Percentiles rank a stretch among this genome's conserved stretches.
Conservation (phyloP, 2,329 filamentous ascomycete genomes). For the Apiospora hydei region DNA sequence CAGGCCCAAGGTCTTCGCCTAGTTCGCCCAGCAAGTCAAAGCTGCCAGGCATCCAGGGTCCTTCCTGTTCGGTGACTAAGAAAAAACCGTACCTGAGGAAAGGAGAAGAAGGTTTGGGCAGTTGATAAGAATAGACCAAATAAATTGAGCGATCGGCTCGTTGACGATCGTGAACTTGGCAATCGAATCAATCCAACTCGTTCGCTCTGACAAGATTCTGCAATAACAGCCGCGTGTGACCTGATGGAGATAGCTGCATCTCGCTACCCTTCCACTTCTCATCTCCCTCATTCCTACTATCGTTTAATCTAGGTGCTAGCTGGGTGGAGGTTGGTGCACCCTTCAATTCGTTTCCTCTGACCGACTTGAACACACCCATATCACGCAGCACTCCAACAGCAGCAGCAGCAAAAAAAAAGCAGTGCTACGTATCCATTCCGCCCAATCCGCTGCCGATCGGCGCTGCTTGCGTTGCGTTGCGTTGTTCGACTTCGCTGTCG, state of each 20-base stretch:
- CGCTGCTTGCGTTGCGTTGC: conserved; percentile 15
- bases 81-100: background rate
- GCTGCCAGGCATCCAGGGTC: background rate
- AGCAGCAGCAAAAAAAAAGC: background rate
- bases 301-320: background rate
- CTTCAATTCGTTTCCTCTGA: background rate
- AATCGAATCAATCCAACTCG: background rate
- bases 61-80: background rate
- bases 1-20: background rate
- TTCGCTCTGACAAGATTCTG: background rate
- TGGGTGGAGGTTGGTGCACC: background rate
- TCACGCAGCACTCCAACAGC: no score
- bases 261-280: background rate
- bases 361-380: conserved; percentile 1
- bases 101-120: background rate
- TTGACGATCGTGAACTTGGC: background rate
- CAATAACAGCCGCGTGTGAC: background rate
- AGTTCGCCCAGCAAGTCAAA: background rate
- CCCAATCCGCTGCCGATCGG: conserved; percentile 9
- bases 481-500: background rate
- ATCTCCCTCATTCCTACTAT: background rate
- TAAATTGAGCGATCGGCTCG: background rate
- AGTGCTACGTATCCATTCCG: conserved; percentile 21
- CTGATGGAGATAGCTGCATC: background rate
- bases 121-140: background rate